Conservation (phyloP, 805 yeast species). For the Henningerozyma blattae region DNA sequence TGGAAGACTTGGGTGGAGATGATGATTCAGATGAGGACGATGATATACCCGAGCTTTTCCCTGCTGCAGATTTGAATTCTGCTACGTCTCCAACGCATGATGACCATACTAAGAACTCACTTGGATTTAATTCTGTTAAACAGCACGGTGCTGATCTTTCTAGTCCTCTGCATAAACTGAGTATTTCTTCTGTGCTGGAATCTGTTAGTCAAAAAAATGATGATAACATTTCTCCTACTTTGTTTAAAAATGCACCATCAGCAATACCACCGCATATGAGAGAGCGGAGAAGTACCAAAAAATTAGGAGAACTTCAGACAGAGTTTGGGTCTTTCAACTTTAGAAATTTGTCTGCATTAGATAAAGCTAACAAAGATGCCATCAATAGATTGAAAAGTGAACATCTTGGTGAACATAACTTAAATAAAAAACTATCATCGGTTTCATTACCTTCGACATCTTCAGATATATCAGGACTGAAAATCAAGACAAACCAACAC, state of each 20-base stretch:
- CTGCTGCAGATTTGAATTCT: background rate
- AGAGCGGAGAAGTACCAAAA: constrained; percentile 55
- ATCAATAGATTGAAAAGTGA: constrained; percentile 79
- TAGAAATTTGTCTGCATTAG: constrained; percentile 79
- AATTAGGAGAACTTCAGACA: constrained; percentile 52
- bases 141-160: constrained; percentile 1
- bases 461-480: constrained; percentile 17
- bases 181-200: constrained; percentile 20
- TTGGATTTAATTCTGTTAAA: constrained; percentile 24
- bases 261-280: constrained; percentile 45
- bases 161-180: constrained; percentile 14
- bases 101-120: constrained; percentile 22
- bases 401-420: constrained; percentile 35
- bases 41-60: constrained; percentile 1
- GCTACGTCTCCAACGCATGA: background rate
- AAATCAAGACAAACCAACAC: constrained; percentile 8
- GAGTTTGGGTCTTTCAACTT: constrained; percentile 92
- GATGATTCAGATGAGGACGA: constrained; percentile 5
- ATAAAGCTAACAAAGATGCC: constrained; percentile 87
- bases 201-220: constrained; percentile 19
- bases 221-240: constrained; percentile 24
- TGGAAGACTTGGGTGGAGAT: constrained; percentile 29
- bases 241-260: constrained; percentile 28
- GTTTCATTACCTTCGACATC: constrained; percentile 29
- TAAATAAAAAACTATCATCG: constrained; percentile 23